Conservation (phyloP, 345 rosid species). For the Combretum micranthum region DNA sequence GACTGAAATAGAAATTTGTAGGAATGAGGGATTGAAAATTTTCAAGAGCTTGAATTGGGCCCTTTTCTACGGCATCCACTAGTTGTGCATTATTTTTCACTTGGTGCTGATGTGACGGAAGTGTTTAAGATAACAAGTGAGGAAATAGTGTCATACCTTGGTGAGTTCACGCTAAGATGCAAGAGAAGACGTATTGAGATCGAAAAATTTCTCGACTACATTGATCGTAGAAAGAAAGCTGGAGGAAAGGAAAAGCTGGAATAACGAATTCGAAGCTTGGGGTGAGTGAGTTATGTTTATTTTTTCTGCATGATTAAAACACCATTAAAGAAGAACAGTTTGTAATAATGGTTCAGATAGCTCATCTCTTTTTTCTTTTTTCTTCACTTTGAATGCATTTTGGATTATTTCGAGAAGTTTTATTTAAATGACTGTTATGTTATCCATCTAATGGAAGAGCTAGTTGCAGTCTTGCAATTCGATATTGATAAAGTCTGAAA, state of each 20-base stretch:
- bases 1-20: slow-evolving; percentile 68
- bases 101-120: slow-evolving; percentile 26
- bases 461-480: no score
- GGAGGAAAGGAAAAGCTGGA: slow-evolving; percentile 62
- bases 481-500: no score
- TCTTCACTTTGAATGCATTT: no score
- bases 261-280: slow-evolving; percentile 63
- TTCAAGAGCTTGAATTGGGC: slow-evolving; percentile 67
- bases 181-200: slow-evolving; percentile 25
- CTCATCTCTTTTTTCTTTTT: no score
- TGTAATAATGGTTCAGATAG: no score
- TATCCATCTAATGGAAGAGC: no score
- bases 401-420: no score
- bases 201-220: slow-evolving; percentile 62
- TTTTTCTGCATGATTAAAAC: slow-evolving; percentile 1
- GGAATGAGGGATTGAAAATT: slow-evolving; percentile 55
- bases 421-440: no score
- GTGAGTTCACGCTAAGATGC: slow-evolving; percentile 30
- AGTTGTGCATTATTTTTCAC: slow-evolving; percentile 56
- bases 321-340: background rate
- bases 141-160: slow-evolving; percentile 48
- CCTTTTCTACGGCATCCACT: slow-evolving; percentile 65
- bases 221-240: slow-evolving; percentile 44
- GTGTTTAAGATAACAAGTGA: slow-evolving; percentile 56
- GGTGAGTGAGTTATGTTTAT: slow-evolving; percentile 34